phyloP scores from a whole-genome alignment of 805 yeast species.

The Ogataea henricii region DNA sequence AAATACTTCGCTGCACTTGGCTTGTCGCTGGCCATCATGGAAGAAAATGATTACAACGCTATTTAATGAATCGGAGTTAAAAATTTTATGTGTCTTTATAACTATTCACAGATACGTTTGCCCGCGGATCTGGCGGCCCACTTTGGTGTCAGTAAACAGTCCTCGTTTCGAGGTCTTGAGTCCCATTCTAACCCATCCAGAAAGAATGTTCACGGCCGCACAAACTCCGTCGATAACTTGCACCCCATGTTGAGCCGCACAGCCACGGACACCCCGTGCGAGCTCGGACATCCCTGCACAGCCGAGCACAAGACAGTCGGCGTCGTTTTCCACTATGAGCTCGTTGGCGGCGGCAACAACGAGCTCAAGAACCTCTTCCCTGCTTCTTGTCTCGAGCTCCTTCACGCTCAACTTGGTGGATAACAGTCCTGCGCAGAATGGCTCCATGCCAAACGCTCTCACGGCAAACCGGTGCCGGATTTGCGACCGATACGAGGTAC shows the following conservation, averaged over 20 bases:
- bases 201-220: slow-evolving; percentile 32
- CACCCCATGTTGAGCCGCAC: slow-evolving; percentile 89
- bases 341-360: slow-evolving; percentile 30
- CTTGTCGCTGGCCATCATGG: background rate
- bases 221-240: slow-evolving; percentile 65
- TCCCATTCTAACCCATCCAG: slow-evolving; percentile 40
- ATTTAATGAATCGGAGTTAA: background rate
- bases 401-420: slow-evolving; percentile 37
- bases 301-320: slow-evolving; percentile 65
- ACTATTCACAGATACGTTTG: slow-evolving; percentile 9
- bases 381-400: slow-evolving; percentile 36
- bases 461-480: slow-evolving; percentile 36
- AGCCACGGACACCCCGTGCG: slow-evolving; percentile 90
- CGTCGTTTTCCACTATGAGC: slow-evolving; percentile 29
- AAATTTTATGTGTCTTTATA: background rate
- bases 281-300: slow-evolving; percentile 87
- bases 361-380: slow-evolving; percentile 30
- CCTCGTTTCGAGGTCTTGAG: slow-evolving; percentile 34
- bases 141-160: slow-evolving; percentile 19
- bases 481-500: slow-evolving; percentile 35
- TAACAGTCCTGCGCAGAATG: slow-evolving; percentile 36
- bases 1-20: background rate
- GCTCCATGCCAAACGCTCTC: slow-evolving; percentile 31
- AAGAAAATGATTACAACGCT: background rate
- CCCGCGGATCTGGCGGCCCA: slow-evolving; percentile 10